Base-by-base conservation (phyloP, 495 filamentous ascomycete species). In the Jackrogersella multiformis region DNA sequence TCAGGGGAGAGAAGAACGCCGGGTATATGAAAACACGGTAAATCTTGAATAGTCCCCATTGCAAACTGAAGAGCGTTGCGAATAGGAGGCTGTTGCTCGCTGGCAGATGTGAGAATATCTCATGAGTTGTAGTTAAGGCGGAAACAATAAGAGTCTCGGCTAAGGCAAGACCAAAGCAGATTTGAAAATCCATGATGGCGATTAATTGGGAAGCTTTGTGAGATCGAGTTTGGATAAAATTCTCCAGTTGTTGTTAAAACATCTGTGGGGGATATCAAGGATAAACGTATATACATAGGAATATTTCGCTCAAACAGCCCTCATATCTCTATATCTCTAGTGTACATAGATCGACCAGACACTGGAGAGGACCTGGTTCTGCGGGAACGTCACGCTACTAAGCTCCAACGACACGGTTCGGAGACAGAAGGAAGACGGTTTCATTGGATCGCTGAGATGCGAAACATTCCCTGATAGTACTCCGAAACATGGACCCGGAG, bases 331-430 rank as follows among this genome's bases (percentile, higher is more conserved):
- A n/a, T n/a, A n/a, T n/a, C n/a, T n/a, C n/a, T n/a, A n/a, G 12
- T 36, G 34, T 36, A 3, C 12, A 9, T 10, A n/a, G 45, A 30
- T 49, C 45, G 24, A 49, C 26, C 45, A 34, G 26, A 24, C 45
- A 49, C 26, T 24, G 45, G 45, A 32, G 15, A 16, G 16, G 45
- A 49, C 6, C 26, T 49, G 32, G 45, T 3, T 32, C 7, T 49
- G 45, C 45, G 45, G 45, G 45, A 49, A 32, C n/a, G 24, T 32
- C 15, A 18, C 45, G 26, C 45, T 49, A 30, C 26, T 12, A 24
- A 24, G 26, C 45, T 49, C 45, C 45, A 49, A 24, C 45, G 7
- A 32, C 45, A 26, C 45, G 45, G 45, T 49, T 49, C 45, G 32
- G n/a, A n/a, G 18, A 12, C 26, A 32, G 15, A 32, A 32, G n/a